These are phyloP conservation scores for Mucor velutinosus DNA, from an alignment of 371 early-diverging fungal species.

Conservation along the genomic window DNA sequence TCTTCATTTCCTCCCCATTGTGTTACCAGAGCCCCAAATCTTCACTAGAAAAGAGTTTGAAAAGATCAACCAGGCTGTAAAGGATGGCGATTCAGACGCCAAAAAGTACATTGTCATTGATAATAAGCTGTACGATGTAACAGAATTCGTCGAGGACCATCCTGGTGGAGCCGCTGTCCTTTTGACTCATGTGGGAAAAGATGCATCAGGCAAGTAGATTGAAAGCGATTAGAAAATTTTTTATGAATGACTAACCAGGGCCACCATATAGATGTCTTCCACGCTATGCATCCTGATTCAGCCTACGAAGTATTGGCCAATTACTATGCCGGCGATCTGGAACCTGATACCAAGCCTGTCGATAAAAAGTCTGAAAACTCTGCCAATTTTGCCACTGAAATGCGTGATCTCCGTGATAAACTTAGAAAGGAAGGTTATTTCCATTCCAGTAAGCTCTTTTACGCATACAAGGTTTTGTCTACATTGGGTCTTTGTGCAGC, in stretches of 20 bases:
- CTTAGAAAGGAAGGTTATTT: slow-evolving; percentile 68
- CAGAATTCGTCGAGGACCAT: slow-evolving; percentile 80
- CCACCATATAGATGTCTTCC: slow-evolving; percentile 71
- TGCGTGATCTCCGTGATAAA: slow-evolving; percentile 65
- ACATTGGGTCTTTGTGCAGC: slow-evolving; percentile 57
- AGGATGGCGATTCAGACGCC: slow-evolving; percentile 54
- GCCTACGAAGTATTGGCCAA: slow-evolving; percentile 75
- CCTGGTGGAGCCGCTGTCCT: slow-evolving; percentile 82
- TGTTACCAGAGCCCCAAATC: slow-evolving; percentile 21
- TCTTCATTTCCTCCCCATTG: not conserved
- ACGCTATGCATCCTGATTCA: slow-evolving; percentile 79
- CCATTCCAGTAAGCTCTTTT: slow-evolving; percentile 71
- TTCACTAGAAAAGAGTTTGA: slow-evolving; percentile 43
- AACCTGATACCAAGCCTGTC: slow-evolving; percentile 33
- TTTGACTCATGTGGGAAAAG: slow-evolving; percentile 79
- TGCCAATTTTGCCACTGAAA: slow-evolving; percentile 56
- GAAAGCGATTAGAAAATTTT: not conserved
- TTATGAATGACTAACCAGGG: not conserved
- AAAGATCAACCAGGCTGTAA: slow-evolving; percentile 33
- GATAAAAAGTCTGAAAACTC: slow-evolving; percentile 16
- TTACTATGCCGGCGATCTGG: slow-evolving; percentile 81
- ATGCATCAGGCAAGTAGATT: slow-evolving; percentile 67
- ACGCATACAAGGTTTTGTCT: slow-evolving; percentile 62
- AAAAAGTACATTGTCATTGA: slow-evolving; percentile 75
- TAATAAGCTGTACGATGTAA: slow-evolving; percentile 85